Conservation (phyloP, 2,329 filamentous ascomycete genomes). For the Ascochyta koolunga region DNA sequence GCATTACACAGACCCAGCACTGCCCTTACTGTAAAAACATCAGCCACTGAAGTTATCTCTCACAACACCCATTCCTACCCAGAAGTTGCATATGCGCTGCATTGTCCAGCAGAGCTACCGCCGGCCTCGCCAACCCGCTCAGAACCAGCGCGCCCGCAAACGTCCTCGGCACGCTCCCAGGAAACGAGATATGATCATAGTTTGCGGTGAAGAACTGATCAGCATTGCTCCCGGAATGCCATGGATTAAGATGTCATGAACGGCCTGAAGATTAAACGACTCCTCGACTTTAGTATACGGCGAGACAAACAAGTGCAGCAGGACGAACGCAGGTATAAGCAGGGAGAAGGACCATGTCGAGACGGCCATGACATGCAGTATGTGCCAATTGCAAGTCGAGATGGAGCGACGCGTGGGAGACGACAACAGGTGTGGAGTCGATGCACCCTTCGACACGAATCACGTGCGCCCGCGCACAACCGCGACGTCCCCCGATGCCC, state of each 20-base stretch:
- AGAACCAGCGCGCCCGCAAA: slow-evolving; percentile 83
- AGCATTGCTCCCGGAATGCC: slow-evolving; percentile 70
- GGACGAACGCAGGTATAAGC: slow-evolving; percentile 41
- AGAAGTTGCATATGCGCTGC: slow-evolving; percentile 63
- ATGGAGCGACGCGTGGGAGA: neutral
- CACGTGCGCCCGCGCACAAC: slow-evolving; percentile 32
- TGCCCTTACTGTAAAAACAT: slow-evolving; percentile 64
- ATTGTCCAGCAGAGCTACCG: slow-evolving; percentile 64
- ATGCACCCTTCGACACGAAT: too few species aligned
- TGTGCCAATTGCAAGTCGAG: too few species aligned
- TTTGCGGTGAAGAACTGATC: slow-evolving; percentile 61
- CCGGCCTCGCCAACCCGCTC: slow-evolving; percentile 72
- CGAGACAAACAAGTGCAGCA: slow-evolving; percentile 73
- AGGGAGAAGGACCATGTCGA: slow-evolving; percentile 35
- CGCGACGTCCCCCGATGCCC: slow-evolving; percentile 3
- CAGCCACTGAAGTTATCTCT: neutral
- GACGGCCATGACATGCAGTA: slow-evolving; percentile 31
- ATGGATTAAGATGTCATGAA: slow-evolving; percentile 85
- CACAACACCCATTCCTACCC: slow-evolving; percentile 50
- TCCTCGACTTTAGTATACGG: slow-evolving; percentile 98
- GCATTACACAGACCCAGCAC: slow-evolving; percentile 80
- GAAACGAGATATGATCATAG: slow-evolving; percentile 91
- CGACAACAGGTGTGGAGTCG: too few species aligned
- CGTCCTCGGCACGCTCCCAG: slow-evolving; percentile 88
- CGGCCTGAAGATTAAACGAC: slow-evolving; percentile 95